phyloP scores from a whole-genome alignment of 345 rosid genomes.

The Gossypium mustelinum region DNA sequence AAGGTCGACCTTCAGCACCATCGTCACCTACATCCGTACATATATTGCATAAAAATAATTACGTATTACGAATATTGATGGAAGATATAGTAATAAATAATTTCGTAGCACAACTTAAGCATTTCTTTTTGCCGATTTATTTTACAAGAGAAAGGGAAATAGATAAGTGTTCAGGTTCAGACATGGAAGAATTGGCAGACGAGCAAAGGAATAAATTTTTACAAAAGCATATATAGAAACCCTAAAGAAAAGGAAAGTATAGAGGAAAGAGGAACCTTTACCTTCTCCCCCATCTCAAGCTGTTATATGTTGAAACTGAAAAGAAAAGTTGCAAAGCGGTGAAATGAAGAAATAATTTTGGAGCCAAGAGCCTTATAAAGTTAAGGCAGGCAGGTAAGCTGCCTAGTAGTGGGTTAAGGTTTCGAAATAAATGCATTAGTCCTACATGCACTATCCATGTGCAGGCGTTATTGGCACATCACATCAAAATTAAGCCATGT shows the following conservation, averaged over 20 bases:
- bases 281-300: slow-evolving; percentile 27
- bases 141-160: neutral
- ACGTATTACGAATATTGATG: neutral
- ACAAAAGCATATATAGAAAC: too few species aligned
- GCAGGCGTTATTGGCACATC: neutral
- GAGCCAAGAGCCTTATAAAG: neutral
- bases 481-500: neutral
- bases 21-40: slow-evolving; percentile 42
- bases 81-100: neutral
- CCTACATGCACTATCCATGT: too few species aligned
- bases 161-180: neutral
- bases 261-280: neutral
- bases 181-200: neutral
- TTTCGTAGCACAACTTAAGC: too few species aligned
- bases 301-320: neutral
- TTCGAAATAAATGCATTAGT: too few species aligned
- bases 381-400: neutral
- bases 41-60: too few species aligned
- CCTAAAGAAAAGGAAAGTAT: neutral
- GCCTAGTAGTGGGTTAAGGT: neutral
- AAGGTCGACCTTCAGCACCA: slow-evolving; percentile 71
- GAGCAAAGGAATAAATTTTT: neutral
- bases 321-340: neutral
- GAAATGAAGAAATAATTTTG: neutral
- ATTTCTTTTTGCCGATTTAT: too few species aligned